Percentiles rank a stretch among this genome's conserved stretches.
Evolutionary conservation across 2,329 filamentous ascomycete species (phyloP).

Genomic region (Pyricularia pennisetigena): DNA sequence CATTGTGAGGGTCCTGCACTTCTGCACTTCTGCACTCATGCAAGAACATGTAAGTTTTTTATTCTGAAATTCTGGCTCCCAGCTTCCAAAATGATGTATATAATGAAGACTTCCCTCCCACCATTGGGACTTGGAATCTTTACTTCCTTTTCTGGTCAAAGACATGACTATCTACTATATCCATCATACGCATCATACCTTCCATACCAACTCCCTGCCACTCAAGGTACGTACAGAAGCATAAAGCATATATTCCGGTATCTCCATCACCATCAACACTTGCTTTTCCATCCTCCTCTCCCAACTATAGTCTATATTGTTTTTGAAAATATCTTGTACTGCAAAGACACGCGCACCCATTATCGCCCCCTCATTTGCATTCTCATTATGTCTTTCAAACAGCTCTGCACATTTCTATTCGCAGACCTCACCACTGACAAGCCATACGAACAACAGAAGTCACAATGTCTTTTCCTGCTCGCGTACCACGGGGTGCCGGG

Average conservation of each 20-base stretch:
- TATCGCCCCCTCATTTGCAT: too few relatives aligned
- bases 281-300: too few relatives aligned
- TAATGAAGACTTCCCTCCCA: neutral
- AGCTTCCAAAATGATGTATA: neutral
- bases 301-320: too few relatives aligned
- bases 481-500: neutral
- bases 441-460: neutral
- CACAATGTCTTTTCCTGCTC: neutral
- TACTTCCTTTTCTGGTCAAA: neutral
- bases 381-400: too few relatives aligned
- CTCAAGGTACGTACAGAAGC: too few relatives aligned
- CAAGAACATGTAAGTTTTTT: too few relatives aligned
- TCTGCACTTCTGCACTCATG: too few relatives aligned
- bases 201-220: neutral
- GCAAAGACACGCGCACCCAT: too few relatives aligned
- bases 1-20: too few relatives aligned
- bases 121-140: neutral
- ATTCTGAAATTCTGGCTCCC: too few relatives aligned
- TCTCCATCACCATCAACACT: too few relatives aligned
- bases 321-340: too few relatives aligned
- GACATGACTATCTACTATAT: neutral
- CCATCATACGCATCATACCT: neutral
- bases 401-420: neutral
- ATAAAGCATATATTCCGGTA: neutral
- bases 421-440: neutral